Evolutionary conservation across 768 basidiomycete species (phyloP).

Genomic region (Pleurotus eryngii): DNA sequence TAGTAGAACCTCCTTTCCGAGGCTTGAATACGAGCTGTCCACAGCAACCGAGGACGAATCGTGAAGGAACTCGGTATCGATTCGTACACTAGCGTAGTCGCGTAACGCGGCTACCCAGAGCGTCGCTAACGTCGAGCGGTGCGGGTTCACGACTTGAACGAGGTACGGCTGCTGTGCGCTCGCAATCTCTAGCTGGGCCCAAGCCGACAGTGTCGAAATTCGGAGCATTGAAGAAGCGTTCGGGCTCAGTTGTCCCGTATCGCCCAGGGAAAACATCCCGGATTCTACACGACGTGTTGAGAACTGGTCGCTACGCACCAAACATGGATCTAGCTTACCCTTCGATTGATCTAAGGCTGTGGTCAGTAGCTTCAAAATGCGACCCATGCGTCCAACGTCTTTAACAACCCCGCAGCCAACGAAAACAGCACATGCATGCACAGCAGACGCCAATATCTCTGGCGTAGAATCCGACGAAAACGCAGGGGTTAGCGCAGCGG

Average conservation of each 20-base stretch:
- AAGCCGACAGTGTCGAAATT: constrained; percentile 89
- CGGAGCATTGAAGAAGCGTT: constrained; percentile 95
- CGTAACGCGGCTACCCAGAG: constrained; percentile 88
- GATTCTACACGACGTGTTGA: constrained; percentile 47
- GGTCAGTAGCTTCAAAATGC: constrained; percentile 86
- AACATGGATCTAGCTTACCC: constrained; percentile 43
- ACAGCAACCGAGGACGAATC: constrained; percentile 71
- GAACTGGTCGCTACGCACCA: background rate
- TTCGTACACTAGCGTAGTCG: constrained; percentile 88
- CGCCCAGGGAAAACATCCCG: constrained; percentile 82
- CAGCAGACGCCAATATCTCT: constrained; percentile 89
- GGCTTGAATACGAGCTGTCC: constrained; percentile 80
- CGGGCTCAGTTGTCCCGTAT: constrained; percentile 81
- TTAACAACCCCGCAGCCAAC: constrained; percentile 94
- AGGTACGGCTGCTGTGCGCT: constrained; percentile 74
- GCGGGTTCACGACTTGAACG: constrained; percentile 75
- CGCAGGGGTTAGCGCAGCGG: constrained; percentile 93
- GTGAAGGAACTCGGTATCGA: constrained; percentile 83
- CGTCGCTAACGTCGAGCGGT: constrained; percentile 67
- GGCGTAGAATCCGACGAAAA: constrained; percentile 95
- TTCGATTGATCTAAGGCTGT: constrained; percentile 87
- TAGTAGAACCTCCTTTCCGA: constrained; percentile 87
- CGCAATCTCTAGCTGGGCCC: constrained; percentile 89
- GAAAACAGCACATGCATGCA: constrained; percentile 91
- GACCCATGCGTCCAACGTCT: constrained; percentile 87